Evolutionary conservation across 257 asterid genomes (phyloP).

Genomic region (Nicotiana noctiflora): DNA sequence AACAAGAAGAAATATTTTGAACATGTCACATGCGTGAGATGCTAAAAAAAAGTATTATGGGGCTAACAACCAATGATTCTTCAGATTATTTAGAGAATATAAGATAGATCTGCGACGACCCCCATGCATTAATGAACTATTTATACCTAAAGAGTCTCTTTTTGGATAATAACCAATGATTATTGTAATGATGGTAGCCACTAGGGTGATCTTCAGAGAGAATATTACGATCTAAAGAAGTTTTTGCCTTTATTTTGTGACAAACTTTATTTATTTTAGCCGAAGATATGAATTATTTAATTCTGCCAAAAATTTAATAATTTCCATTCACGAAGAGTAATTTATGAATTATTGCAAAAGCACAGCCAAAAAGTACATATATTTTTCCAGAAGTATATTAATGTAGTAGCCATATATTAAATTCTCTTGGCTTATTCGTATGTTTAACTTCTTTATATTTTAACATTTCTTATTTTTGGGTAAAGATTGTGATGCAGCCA

Average conservation of each 20-base stretch:
- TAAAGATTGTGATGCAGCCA: too few species aligned
- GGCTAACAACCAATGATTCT: not conserved
- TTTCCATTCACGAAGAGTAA: not conserved
- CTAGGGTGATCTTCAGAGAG: not conserved
- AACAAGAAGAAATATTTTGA: not conserved
- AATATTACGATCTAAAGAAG: not conserved
- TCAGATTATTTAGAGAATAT: not conserved
- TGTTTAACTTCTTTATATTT: too few species aligned
- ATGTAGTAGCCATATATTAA: too few species aligned
- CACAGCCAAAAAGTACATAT: too few species aligned
- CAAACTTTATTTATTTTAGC: not conserved
- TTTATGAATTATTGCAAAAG: not conserved
- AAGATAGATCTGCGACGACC: not conserved
- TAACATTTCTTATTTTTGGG: too few species aligned
- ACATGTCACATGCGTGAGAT: constrained; percentile 1
- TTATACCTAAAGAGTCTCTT: not conserved
- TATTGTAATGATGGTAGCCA: not conserved
- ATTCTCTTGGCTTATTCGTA: too few species aligned
- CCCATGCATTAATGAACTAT: not conserved
- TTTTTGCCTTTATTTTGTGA: not conserved
- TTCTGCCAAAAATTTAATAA: not conserved
- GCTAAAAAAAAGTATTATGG: not conserved
- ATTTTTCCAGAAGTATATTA: too few species aligned
- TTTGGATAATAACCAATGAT: constrained; percentile 3
- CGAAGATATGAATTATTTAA: not conserved